Base-by-base conservation (phyloP, 495 filamentous ascomycete genomes). In the Aspergillus saccharolyticus region DNA sequence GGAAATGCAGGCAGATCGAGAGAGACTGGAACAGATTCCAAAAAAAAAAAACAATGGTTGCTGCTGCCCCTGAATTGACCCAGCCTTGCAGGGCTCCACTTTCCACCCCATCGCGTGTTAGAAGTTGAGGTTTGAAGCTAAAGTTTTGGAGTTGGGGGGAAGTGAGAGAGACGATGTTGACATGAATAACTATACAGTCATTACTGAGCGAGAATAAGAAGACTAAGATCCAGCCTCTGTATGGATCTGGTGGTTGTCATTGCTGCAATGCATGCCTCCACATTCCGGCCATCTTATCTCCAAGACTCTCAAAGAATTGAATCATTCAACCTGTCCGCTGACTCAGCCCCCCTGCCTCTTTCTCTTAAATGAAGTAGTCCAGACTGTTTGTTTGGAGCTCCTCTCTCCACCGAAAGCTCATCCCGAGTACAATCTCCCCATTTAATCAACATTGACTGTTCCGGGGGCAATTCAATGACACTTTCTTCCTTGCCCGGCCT, bases 401-500 rank as follows among this genome's bases (percentile, higher is more conserved):
- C n/a, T n/a, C n/a, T n/a, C n/a, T n/a, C n/a, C n/a, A n/a, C n/a
- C n/a, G n/a, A n/a, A n/a, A n/a, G n/a, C n/a, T n/a, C n/a, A n/a
- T n/a, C n/a, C n/a, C n/a, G n/a, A n/a, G n/a, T n/a, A n/a, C n/a
- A n/a, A n/a, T n/a, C n/a, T n/a, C n/a, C n/a, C n/a, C n/a, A n/a
- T n/a, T n/a, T n/a, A n/a, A n/a, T n/a, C n/a, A n/a, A n/a, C n/a
- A n/a, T n/a, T n/a, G n/a, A n/a, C n/a, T n/a, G n/a, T n/a, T n/a
- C n/a, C n/a, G n/a, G n/a, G n/a, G n/a, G 25, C 25, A 28, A 28
- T 28, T 39, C 33, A 39, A 39, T 39, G 33, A 12, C 74, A 78
- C 43, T 77, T 78, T 53, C 66, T 55, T 10, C 71, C 69, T 47
- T 77, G 63, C 7, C 56, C 66, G 42, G 70, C 16, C 21, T 72